These are phyloP conservation scores for Tilletia caries DNA, from an alignment of 1,284 basidiomycete genomes.

Conservation along the genomic window DNA sequence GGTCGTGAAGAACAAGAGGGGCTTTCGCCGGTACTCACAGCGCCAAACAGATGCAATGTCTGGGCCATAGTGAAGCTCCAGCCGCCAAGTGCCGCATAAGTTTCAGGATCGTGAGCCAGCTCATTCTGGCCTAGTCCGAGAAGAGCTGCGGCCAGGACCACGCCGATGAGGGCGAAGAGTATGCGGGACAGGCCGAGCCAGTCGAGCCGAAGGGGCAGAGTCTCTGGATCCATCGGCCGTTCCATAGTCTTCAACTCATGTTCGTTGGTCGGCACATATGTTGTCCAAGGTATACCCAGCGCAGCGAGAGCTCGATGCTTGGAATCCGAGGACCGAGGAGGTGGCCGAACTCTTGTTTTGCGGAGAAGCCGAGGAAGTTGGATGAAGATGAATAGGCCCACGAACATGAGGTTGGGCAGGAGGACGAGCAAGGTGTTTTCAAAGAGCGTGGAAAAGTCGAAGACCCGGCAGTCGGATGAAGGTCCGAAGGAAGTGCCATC, in stretches of 20 bases:
- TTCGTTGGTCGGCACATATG: too few species aligned
- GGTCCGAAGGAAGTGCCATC: constrained; percentile 6
- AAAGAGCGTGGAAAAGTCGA: constrained; percentile 9
- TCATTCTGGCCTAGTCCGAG: too few species aligned
- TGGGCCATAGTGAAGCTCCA: neutral
- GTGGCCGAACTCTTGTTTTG: neutral
- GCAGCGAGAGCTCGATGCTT: too few species aligned
- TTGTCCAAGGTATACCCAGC: too few species aligned
- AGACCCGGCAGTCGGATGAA: neutral
- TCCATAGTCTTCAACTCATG: too few species aligned
- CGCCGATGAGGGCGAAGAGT: too few species aligned
- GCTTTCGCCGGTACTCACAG: neutral
- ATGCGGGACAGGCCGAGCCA: too few species aligned
- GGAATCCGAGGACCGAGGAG: neutral
- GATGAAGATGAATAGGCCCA: constrained; percentile 4
- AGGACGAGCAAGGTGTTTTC: constrained; percentile 10
- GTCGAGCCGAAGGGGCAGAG: too few species aligned
- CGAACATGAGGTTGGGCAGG: constrained; percentile 8
- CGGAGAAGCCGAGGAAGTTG: neutral
- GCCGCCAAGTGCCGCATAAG: neutral
- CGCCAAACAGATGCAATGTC: neutral
- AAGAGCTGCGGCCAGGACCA: too few species aligned
- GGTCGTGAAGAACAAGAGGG: too few species aligned
- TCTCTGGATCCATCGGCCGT: too few species aligned
- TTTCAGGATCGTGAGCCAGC: too few species aligned